These are phyloP conservation scores for Cryoendolithus antarcticus DNA, from an alignment of 2,329 filamentous ascomycete species.

Conservation along the genomic window DNA sequence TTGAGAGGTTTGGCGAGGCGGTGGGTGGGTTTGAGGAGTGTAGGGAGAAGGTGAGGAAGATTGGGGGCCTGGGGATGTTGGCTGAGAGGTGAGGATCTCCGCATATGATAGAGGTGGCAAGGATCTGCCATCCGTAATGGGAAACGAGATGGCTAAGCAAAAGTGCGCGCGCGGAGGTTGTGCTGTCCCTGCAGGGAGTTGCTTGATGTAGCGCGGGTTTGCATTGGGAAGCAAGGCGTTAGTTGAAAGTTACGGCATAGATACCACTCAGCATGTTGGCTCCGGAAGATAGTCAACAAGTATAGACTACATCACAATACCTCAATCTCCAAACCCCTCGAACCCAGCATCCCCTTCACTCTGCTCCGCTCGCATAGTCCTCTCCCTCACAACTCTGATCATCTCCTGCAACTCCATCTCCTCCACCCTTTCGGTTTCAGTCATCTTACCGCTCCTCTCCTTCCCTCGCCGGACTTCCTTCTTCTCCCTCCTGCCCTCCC, in stretches of 20 bases:
- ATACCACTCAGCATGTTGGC: too few relatives aligned
- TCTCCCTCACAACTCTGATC: constrained; percentile 6
- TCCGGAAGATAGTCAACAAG: too few relatives aligned
- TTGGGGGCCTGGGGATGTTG: not conserved
- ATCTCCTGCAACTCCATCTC: constrained; percentile 8
- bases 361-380: constrained; percentile 7
- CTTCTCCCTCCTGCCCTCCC: constrained; percentile 6
- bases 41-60: constrained; percentile 28
- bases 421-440: constrained; percentile 10
- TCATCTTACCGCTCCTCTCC: constrained; percentile 9
- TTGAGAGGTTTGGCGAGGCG: constrained; percentile 46
- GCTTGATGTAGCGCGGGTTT: too few relatives aligned
- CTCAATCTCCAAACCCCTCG: constrained; percentile 5
- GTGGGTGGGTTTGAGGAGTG: constrained; percentile 46
- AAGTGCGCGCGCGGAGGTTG: too few relatives aligned
- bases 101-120: constrained; percentile 1
- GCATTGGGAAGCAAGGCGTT: too few relatives aligned
- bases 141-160: too few relatives aligned
- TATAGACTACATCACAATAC: too few relatives aligned
- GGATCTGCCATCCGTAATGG: too few relatives aligned
- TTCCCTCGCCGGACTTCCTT: constrained; percentile 6
- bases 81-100: not conserved
- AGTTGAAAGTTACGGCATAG: too few relatives aligned
- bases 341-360: constrained; percentile 4
- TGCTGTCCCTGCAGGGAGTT: too few relatives aligned